Evolutionary conservation across 805 yeast genomes (phyloP).

Genomic region (Starmerella roubikii): DNA sequence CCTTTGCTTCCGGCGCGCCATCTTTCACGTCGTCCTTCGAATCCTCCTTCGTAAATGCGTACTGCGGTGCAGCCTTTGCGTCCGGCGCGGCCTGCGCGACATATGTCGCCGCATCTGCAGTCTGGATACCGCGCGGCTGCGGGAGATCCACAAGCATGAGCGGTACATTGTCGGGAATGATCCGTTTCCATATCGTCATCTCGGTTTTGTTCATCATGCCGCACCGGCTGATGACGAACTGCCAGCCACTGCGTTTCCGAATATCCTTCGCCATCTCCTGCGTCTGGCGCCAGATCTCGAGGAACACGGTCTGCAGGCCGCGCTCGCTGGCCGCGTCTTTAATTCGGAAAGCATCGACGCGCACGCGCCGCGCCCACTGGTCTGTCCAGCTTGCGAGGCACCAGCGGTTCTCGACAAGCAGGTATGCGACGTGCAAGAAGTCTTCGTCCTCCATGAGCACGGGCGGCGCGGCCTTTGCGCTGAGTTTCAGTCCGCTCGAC

Average conservation of each 20-base stretch:
- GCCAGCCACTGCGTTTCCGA: conserved; percentile 22
- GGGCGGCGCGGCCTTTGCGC: conserved; percentile 11
- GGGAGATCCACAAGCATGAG: conserved; percentile 14
- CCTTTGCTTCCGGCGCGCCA: not conserved
- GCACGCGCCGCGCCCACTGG: conserved; percentile 54
- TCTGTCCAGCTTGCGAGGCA: conserved; percentile 82
- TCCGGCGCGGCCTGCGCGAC: not conserved
- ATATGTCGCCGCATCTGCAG: not conserved
- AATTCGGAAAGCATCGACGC: conserved; percentile 38
- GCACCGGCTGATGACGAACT: conserved; percentile 26
- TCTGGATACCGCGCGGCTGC: conserved; percentile 10
- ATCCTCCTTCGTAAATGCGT: not conserved
- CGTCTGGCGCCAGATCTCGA: conserved; percentile 17
- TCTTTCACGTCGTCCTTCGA: not conserved
- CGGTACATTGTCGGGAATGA: not conserved
- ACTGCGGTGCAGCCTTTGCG: not conserved
- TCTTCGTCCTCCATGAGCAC: conserved; percentile 48
- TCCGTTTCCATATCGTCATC: conserved; percentile 22
- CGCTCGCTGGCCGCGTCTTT: conserved; percentile 10
- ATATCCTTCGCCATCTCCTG: conserved; percentile 2
- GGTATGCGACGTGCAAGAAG: conserved; percentile 74
- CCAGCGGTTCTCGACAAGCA: conserved; percentile 70
- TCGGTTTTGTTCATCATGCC: conserved; percentile 28
- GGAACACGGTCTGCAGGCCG: conserved; percentile 11
- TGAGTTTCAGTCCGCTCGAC: conserved; percentile 19